These are phyloP conservation scores for Gremmenia infestans DNA, from an alignment of 2,329 filamentous ascomycete genomes.

Conservation along the genomic window DNA sequence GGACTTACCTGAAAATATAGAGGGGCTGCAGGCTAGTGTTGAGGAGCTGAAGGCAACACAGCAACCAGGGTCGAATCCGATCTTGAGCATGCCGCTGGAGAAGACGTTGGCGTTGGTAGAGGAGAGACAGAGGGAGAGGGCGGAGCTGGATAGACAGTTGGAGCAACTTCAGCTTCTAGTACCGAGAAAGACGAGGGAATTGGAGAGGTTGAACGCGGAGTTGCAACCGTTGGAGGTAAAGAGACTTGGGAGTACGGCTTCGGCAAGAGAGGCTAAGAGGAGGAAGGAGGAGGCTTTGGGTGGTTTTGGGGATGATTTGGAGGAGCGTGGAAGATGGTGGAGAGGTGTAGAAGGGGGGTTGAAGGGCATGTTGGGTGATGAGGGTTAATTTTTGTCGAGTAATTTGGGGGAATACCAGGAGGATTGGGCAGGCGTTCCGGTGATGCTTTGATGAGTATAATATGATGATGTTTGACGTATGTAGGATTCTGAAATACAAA, in stretches of 20 bases:
- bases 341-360: slow-evolving; percentile 61
- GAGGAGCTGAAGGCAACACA: slow-evolving; percentile 40
- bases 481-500: background rate
- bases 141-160: slow-evolving; percentile 57
- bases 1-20: slow-evolving; percentile 47
- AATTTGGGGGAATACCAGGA: background rate
- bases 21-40: slow-evolving; percentile 45
- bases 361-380: slow-evolving; percentile 51
- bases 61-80: slow-evolving; percentile 39
- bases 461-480: background rate
- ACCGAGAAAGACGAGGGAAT: slow-evolving; percentile 61
- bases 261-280: slow-evolving; percentile 66
- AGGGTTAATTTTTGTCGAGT: background rate
- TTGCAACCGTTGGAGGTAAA: slow-evolving; percentile 63
- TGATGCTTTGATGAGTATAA: background rate
- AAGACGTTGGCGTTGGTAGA: slow-evolving; percentile 52
- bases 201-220: slow-evolving; percentile 63
- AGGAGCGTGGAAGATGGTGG: slow-evolving; percentile 72
- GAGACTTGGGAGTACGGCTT: slow-evolving; percentile 57
- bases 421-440: background rate
- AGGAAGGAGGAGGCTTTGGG: slow-evolving; percentile 62
- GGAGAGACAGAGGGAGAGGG: slow-evolving; percentile 45
- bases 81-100: slow-evolving; percentile 50
- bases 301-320: slow-evolving; percentile 66
- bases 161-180: slow-evolving; percentile 57